Evolutionary conservation across 306 rosid species (phyloP).

Genomic region (Ceratonia siliqua): DNA sequence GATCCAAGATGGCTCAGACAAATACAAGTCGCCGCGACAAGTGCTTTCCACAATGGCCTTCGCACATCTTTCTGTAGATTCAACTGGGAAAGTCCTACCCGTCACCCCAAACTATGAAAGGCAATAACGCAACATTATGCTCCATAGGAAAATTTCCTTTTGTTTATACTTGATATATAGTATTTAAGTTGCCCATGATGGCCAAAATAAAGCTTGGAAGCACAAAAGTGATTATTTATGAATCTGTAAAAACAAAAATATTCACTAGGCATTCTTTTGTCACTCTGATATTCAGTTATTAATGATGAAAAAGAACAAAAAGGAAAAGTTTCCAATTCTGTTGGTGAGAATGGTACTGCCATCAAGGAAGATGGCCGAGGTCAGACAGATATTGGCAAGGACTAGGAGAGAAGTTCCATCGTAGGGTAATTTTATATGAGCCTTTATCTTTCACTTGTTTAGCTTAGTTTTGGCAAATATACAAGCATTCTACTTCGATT

Average conservation of each 20-base stretch:
- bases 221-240: not conserved
- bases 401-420: too few relatives aligned
- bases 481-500: too few relatives aligned
- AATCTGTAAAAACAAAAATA: too few relatives aligned
- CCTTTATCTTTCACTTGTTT: not conserved
- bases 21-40: constrained; percentile 20
- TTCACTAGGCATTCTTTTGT: not conserved
- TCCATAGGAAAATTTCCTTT: not conserved
- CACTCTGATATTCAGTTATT: too few relatives aligned
- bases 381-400: too few relatives aligned
- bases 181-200: not conserved
- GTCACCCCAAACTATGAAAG: not conserved
- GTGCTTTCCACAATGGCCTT: constrained; percentile 24
- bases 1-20: constrained; percentile 26
- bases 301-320: too few relatives aligned
- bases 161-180: not conserved
- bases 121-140: not conserved
- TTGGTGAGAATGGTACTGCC: too few relatives aligned
- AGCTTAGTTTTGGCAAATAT: not conserved
- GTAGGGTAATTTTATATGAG: too few relatives aligned
- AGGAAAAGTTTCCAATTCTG: too few relatives aligned
- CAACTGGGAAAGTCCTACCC: not conserved
- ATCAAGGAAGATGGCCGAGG: too few relatives aligned
- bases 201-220: not conserved
- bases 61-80: constrained; percentile 10